Conservation (phyloP, 148 eudicot genomes). For the Chenopodium berlandieri region DNA sequence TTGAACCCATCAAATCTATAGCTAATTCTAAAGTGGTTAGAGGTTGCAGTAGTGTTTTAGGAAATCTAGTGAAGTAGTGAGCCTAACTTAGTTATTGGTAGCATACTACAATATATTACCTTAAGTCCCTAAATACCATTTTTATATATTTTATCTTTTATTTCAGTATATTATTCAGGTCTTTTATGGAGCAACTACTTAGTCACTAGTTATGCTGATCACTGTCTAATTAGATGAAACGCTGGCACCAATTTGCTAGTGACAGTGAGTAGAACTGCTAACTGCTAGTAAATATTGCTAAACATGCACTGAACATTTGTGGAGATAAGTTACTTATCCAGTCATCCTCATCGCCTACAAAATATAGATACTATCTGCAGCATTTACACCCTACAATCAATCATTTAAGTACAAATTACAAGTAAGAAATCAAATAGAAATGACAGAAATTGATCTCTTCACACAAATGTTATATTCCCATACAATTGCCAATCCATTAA, state of each 20-base stretch:
- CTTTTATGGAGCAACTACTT: no score
- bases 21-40: no score
- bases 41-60: no score
- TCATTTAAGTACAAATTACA: background rate
- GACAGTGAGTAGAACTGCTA: background rate
- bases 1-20: background rate
- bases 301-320: background rate
- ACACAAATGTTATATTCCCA: background rate
- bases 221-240: no score
- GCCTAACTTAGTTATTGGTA: no score
- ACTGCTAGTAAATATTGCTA: background rate
- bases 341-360: background rate
- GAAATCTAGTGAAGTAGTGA: no score
- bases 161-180: no score
- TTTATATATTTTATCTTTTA: no score
- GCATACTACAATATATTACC: no score
- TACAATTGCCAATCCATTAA: background rate
- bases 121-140: no score
- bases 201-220: no score
- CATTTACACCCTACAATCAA: background rate
- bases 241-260: no score
- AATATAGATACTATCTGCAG: background rate
- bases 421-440: background rate
- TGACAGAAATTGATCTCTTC: background rate
- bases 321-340: background rate